Conservation (phyloP, 1,284 basidiomycete genomes). For the Ustilago loliicola region DNA sequence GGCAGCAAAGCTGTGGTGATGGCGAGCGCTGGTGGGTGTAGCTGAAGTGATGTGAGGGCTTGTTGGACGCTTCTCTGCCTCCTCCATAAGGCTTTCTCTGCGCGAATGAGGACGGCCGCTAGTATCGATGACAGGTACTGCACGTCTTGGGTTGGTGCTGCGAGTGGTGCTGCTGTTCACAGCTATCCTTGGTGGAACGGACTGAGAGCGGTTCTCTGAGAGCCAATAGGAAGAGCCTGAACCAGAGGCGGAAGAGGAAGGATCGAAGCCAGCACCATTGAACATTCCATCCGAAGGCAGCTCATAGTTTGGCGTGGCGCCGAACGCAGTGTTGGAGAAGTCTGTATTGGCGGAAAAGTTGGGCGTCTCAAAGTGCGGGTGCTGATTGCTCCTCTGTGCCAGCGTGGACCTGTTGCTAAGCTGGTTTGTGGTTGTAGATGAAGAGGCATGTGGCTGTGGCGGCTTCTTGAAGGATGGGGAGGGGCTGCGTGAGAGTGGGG, state of each 20-base stretch:
- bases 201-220: constrained; percentile 32
- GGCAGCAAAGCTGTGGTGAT: constrained; percentile 26
- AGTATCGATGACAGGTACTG: constrained; percentile 44
- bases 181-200: constrained; percentile 43
- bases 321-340: constrained; percentile 15
- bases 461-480: constrained; percentile 23
- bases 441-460: constrained; percentile 10
- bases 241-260: constrained; percentile 11
- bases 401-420: constrained; percentile 25
- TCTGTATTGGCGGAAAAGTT: constrained; percentile 20
- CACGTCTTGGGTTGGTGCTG: constrained; percentile 23
- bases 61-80: constrained; percentile 51
- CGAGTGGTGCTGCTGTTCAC: constrained; percentile 21
- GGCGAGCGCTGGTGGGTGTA: constrained; percentile 50
- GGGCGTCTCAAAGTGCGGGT: constrained; percentile 25
- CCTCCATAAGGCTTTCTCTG: constrained; percentile 38
- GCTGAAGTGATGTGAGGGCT: constrained; percentile 59
- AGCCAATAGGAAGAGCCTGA: constrained; percentile 34
- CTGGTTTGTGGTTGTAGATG: constrained; percentile 12
- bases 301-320: constrained; percentile 55
- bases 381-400: constrained; percentile 36
- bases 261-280: constrained; percentile 6
- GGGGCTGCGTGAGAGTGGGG: constrained; percentile 32
- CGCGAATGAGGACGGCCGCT: constrained; percentile 31
- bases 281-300: constrained; percentile 47